Conservation (phyloP, 2,329 filamentous ascomycete species). For the Sporothrix dimorphospora region DNA sequence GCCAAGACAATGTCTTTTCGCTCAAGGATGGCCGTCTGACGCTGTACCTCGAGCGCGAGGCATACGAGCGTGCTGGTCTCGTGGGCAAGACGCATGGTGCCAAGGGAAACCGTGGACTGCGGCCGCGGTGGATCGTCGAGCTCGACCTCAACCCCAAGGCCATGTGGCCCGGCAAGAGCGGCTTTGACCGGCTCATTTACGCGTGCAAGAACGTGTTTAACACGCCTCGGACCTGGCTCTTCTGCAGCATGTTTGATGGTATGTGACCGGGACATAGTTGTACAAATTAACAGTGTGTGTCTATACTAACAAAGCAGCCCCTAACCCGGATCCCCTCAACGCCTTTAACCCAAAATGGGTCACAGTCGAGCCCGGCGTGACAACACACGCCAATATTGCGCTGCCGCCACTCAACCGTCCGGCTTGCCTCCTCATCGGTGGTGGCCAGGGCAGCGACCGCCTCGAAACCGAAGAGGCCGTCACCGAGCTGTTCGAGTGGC, state of each 20-base stretch:
- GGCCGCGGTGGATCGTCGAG: slow-evolving; percentile 78
- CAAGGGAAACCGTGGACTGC: slow-evolving; percentile 62
- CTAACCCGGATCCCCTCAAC: slow-evolving; percentile 54
- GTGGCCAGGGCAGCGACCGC: slow-evolving; percentile 44
- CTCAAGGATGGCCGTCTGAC: slow-evolving; percentile 71
- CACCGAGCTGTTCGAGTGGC: slow-evolving; percentile 71
- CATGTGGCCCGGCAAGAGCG: slow-evolving; percentile 83
- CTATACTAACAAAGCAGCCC: slow-evolving; percentile 44
- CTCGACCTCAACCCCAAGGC: slow-evolving; percentile 72
- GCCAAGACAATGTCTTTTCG: slow-evolving; percentile 72
- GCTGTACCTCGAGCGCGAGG: slow-evolving; percentile 78
- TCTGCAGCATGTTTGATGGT: slow-evolving; percentile 63
- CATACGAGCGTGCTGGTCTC: slow-evolving; percentile 81
- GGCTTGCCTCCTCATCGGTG: slow-evolving; percentile 39
- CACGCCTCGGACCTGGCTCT: slow-evolving; percentile 73
- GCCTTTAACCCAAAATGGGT: slow-evolving; percentile 50
- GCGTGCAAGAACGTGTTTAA: slow-evolving; percentile 78
- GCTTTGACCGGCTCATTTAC: slow-evolving; percentile 76
- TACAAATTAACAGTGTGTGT: slow-evolving; percentile 20
- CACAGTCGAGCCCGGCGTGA: slow-evolving; percentile 43
- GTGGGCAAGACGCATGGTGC: slow-evolving; percentile 68
- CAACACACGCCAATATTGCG: slow-evolving; percentile 36
- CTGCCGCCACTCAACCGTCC: slow-evolving; percentile 44
- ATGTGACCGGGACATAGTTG: slow-evolving; percentile 28
- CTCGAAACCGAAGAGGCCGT: slow-evolving; percentile 65